Conservation (phyloP, 2,329 filamentous ascomycete species). For the Penicillium occitanis region DNA sequence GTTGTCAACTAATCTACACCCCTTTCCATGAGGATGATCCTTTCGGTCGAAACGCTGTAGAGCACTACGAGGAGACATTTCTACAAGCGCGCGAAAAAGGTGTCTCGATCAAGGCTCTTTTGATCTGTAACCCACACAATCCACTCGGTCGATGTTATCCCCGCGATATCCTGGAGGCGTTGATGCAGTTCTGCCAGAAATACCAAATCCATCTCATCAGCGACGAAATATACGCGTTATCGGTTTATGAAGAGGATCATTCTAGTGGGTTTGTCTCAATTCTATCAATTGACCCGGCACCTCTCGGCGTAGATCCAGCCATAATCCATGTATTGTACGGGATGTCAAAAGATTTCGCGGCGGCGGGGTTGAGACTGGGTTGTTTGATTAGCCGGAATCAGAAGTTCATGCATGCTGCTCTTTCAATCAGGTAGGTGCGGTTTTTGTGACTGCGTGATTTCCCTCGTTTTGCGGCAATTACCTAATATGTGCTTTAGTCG, state of each 20-base stretch:
- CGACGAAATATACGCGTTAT: slow-evolving; percentile 59
- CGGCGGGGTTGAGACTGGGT: slow-evolving; percentile 32
- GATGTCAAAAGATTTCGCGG: slow-evolving; percentile 39
- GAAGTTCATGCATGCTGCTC: slow-evolving; percentile 28
- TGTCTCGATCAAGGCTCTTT: slow-evolving; percentile 39
- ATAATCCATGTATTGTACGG: slow-evolving; percentile 54
- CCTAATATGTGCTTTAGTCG: slow-evolving; percentile 23
- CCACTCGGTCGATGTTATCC: slow-evolving; percentile 45
- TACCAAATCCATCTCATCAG: slow-evolving; percentile 55
- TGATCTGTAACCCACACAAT: slow-evolving; percentile 49
- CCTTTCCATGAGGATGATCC: slow-evolving; percentile 40
- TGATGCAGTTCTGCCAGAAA: slow-evolving; percentile 52
- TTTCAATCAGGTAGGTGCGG: slow-evolving; percentile 23
- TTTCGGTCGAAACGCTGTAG: slow-evolving; percentile 33
- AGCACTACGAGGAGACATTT: neutral
- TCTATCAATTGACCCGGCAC: slow-evolving; percentile 28
- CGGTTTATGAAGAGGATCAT: slow-evolving; percentile 44
- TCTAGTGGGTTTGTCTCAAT: slow-evolving; percentile 51
- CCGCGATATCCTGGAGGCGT: slow-evolving; percentile 40
- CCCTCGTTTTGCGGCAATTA: neutral
- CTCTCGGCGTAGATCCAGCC: slow-evolving; percentile 47
- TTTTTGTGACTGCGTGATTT: neutral
- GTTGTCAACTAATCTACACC: slow-evolving; percentile 41
- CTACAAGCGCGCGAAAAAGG: slow-evolving; percentile 37
- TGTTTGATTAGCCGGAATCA: slow-evolving; percentile 32